A percentile compares a stretch with the other conserved stretches of the same genome.
Evolutionary conservation across 441 rosid genomes (phyloP).

Genomic region (Brassica hybrid): DNA sequence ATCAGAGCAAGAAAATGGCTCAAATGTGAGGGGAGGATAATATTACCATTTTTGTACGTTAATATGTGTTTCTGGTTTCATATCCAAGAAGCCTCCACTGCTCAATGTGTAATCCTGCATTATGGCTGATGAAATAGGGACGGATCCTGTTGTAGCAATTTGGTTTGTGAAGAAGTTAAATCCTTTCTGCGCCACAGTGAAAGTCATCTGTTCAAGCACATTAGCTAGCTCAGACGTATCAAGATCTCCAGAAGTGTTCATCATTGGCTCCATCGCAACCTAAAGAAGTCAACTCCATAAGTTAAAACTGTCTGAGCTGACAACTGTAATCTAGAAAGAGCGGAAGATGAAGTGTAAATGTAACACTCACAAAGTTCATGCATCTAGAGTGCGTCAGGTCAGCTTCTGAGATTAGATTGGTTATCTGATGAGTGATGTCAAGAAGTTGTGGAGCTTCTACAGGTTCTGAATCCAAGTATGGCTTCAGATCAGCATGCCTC

Average conservation of each 20-base stretch:
- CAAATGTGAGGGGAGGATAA: background rate
- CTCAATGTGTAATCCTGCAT: conserved; percentile 37
- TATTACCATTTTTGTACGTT: conserved; percentile 49
- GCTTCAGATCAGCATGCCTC: conserved; percentile 50
- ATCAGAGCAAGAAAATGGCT: too few relatives aligned
- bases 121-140: conserved; percentile 36
- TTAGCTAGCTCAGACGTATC: conserved; percentile 49
- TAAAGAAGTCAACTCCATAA: conserved; percentile 44
- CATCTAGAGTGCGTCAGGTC: conserved; percentile 59
- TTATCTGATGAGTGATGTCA: conserved; percentile 55
- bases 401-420: conserved; percentile 75
- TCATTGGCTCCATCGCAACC: conserved; percentile 56
- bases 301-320: conserved; percentile 12
- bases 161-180: conserved; percentile 61
- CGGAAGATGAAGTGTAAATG: conserved; percentile 12
- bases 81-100: conserved; percentile 41
- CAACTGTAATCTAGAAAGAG: background rate
- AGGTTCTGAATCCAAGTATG: conserved; percentile 58
- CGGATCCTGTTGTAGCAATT: conserved; percentile 46
- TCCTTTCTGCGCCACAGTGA: conserved; percentile 60
- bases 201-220: conserved; percentile 65
- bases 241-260: conserved; percentile 49
- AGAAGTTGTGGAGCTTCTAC: conserved; percentile 56
- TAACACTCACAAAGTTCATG: conserved; percentile 51
- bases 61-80: conserved; percentile 43